Evolutionary conservation across 2,329 filamentous ascomycete genomes (phyloP).

Genomic region (Zymoseptoria ardabiliae): DNA sequence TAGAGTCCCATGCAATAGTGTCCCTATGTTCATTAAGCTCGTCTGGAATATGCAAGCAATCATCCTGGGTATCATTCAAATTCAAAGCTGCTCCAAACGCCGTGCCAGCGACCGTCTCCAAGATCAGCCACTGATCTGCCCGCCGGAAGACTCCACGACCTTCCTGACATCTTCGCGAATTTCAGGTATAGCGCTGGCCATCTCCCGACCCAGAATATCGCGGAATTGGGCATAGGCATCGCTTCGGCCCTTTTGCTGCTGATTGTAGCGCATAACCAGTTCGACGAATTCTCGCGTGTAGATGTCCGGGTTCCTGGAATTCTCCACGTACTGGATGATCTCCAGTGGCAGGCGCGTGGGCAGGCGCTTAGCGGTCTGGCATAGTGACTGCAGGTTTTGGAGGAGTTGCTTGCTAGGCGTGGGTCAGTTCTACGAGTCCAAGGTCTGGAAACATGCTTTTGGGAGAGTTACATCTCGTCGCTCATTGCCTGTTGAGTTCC

Average conservation of each 20-base stretch:
- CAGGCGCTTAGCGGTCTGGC: conserved; percentile 41
- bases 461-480: conserved; percentile 44
- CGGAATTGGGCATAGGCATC: conserved; percentile 53
- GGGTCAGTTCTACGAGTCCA: conserved; percentile 1
- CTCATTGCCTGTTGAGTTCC: conserved; percentile 52
- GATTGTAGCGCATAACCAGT: conserved; percentile 54
- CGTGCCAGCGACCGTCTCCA: neutral
- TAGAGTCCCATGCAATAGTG: too few species aligned
- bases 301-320: conserved; percentile 58
- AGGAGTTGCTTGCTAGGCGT: conserved; percentile 43
- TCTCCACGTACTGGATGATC: conserved; percentile 58
- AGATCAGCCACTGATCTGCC: conserved; percentile 12
- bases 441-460: conserved; percentile 11
- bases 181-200: conserved; percentile 52
- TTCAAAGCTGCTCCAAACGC: neutral
- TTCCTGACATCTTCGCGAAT: conserved; percentile 45
- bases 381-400: conserved; percentile 47
- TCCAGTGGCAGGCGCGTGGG: conserved; percentile 52
- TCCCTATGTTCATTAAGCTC: neutral
- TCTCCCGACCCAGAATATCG: conserved; percentile 52
- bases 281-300: conserved; percentile 61
- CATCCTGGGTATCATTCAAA: neutral
- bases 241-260: conserved; percentile 53
- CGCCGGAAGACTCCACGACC: conserved; percentile 41
- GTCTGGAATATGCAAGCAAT: neutral